Conservation (phyloP, 148 eudicot genomes). For the Rhododendron ovatum region DNA sequence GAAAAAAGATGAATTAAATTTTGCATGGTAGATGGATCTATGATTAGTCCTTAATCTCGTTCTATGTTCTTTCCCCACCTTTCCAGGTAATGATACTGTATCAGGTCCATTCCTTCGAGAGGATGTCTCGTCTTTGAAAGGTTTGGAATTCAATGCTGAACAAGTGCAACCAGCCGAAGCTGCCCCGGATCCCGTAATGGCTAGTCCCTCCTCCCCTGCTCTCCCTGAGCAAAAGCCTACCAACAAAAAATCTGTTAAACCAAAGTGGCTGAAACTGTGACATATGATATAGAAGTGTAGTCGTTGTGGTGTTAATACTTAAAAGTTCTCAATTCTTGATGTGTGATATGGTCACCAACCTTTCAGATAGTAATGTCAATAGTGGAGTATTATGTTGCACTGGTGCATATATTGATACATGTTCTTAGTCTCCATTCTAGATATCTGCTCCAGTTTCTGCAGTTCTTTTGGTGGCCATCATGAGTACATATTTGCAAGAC, state of each 20-base stretch:
- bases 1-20: neutral
- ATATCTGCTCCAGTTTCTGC: neutral
- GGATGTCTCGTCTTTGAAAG: constrained; percentile 63
- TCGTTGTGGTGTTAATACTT: neutral
- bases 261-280: constrained; percentile 87
- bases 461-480: neutral
- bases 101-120: constrained; percentile 61
- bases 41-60: neutral
- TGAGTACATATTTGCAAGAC: neutral
- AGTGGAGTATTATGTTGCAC: neutral
- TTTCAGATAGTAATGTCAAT: neutral
- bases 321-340: neutral
- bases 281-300: neutral
- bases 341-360: neutral
- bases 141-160: constrained; percentile 40
- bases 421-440: neutral
- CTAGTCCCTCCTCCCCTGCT: constrained; percentile 23
- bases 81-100: constrained; percentile 11
- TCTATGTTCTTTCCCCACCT: neutral
- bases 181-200: constrained; percentile 25
- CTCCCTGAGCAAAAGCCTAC: constrained; percentile 46
- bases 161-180: constrained; percentile 30
- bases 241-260: constrained; percentile 64
- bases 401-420: neutral
- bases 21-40: neutral